Conservation (phyloP, 495 filamentous ascomycete species). For the Oleoguttula mirabilis region DNA sequence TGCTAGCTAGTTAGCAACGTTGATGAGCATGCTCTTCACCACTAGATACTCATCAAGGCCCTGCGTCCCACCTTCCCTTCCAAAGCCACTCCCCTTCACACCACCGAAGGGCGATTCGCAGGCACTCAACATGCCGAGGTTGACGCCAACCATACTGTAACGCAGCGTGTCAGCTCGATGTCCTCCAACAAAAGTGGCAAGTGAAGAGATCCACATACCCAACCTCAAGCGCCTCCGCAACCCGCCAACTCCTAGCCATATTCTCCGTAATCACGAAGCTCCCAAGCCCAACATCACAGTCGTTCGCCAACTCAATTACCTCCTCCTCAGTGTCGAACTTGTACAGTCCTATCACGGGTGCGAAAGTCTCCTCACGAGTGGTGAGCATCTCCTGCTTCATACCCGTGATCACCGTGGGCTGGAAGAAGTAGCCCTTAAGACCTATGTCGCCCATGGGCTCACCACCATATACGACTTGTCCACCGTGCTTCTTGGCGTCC, state of each 20-base stretch:
- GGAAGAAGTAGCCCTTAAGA: conserved; percentile 57
- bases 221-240: conserved; percentile 14
- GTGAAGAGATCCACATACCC: conserved; percentile 40
- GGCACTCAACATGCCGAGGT: conserved; percentile 18
- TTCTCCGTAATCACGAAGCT: conserved; percentile 16
- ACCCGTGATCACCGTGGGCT: conserved; percentile 68
- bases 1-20: conserved; percentile 23
- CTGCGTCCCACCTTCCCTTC: conserved; percentile 17
- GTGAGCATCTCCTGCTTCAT: conserved; percentile 73
- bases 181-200: conserved; percentile 19
- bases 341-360: conserved; percentile 75
- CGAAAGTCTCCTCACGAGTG: conserved; percentile 75
- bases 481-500: conserved; percentile 67
- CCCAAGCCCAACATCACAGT: conserved; percentile 24
- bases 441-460: conserved; percentile 39
- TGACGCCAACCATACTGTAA: conserved; percentile 18
- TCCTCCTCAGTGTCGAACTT: conserved; percentile 73
- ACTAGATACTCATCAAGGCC: conserved; percentile 17
- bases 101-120: conserved; percentile 19
- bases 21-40: conserved; percentile 30
- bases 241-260: conserved; percentile 12
- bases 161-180: background rate
- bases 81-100: conserved; percentile 21
- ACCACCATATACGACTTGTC: conserved; percentile 57
- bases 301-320: conserved; percentile 49